A percentile compares a stretch with the other conserved stretches of the same genome.
Conservation (phyloP, 805 yeast species). For the Kodamaea neixiangensis region DNA sequence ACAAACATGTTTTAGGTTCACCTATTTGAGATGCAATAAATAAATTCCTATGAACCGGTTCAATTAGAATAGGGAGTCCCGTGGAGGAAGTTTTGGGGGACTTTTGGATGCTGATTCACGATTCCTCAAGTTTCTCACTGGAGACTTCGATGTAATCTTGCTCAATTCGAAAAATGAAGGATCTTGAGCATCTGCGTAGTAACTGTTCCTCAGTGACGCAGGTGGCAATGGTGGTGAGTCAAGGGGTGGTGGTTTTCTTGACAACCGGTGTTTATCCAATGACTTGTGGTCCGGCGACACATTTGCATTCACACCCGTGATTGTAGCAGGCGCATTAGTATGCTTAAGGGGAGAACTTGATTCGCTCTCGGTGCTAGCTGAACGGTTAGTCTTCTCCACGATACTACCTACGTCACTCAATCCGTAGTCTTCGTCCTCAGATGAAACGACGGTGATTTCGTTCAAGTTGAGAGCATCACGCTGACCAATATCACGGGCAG, state of each 20-base stretch:
- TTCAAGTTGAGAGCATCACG: background rate
- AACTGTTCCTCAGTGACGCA: background rate
- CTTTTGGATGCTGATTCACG: background rate
- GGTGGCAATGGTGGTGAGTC: conserved; percentile 1
- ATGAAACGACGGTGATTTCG: background rate
- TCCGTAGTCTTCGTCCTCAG: background rate
- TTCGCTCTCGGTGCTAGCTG: background rate
- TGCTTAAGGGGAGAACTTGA: background rate
- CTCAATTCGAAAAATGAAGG: background rate
- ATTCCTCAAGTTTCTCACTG: background rate
- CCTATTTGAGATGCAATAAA: background rate
- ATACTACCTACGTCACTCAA: background rate
- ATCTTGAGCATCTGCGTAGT: background rate
- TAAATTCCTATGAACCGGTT: background rate
- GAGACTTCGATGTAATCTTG: background rate
- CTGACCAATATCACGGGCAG: conserved; percentile 1
- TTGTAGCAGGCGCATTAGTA: background rate
- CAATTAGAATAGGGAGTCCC: background rate
- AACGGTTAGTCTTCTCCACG: background rate
- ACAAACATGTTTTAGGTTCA: too few relatives aligned
- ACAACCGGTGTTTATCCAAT: conserved; percentile 8
- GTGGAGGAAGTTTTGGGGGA: conserved; percentile 1
- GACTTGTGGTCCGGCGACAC: conserved; percentile 7
- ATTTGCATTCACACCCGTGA: conserved; percentile 7
- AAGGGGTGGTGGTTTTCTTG: conserved; percentile 12